A percentile compares a stretch with the other conserved stretches of the same genome.
phyloP scores from a whole-genome alignment of 2,329 filamentous ascomycete species.

The Phaeosphaeriaceae sp. region DNA sequence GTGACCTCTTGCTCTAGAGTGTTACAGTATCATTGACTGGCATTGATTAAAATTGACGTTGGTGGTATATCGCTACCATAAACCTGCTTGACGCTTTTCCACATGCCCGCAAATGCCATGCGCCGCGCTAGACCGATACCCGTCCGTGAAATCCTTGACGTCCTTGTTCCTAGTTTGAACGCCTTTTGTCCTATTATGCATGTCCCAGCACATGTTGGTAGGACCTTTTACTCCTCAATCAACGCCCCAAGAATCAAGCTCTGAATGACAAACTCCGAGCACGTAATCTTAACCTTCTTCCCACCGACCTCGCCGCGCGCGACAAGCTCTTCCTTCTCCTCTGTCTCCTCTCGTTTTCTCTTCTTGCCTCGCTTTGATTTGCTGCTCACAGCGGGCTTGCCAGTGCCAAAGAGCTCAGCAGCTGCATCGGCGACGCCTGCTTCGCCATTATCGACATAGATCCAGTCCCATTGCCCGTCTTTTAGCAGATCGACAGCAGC shows the following conservation, averaged over 20 bases:
- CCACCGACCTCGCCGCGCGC: slow-evolving; percentile 48
- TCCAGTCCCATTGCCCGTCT: slow-evolving; percentile 72
- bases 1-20: no score
- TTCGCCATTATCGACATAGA: slow-evolving; percentile 79
- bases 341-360: slow-evolving; percentile 51
- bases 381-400: slow-evolving; percentile 15
- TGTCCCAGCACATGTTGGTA: not conserved
- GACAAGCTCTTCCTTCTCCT: slow-evolving; percentile 30
- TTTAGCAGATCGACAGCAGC: slow-evolving; percentile 69
- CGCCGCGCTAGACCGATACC: no score
- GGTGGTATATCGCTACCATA: no score
- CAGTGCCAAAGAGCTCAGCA: slow-evolving; percentile 55
- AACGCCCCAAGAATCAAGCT: slow-evolving; percentile 86
- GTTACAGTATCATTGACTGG: no score
- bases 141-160: no score
- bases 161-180: not conserved
- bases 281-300: slow-evolving; percentile 70
- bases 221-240: slow-evolving; percentile 63
- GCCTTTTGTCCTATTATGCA: not conserved
- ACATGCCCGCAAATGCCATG: no score
- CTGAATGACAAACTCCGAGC: slow-evolving; percentile 88
- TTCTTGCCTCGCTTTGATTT: slow-evolving; percentile 49
- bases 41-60: no score
- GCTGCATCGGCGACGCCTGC: slow-evolving; percentile 63
- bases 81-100: no score